phyloP scores from a whole-genome alignment of 306 rosid genomes.

The Biancaea sappan region DNA sequence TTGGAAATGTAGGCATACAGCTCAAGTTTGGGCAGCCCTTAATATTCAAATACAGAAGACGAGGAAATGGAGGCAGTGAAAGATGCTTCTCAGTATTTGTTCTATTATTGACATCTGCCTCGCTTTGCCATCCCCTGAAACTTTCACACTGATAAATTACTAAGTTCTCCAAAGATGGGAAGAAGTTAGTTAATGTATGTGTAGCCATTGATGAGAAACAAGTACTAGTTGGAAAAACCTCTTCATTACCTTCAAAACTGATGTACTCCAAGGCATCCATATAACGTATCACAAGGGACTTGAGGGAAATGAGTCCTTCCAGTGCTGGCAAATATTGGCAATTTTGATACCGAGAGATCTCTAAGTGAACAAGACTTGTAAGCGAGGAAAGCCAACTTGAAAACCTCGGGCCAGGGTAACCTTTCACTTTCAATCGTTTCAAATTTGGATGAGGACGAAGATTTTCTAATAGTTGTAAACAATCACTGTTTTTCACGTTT shows the following conservation, averaged over 20 bases:
- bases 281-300: accelerated
- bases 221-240: too few relatives aligned
- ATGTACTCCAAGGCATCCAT: background rate
- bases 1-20: slow-evolving; percentile 10
- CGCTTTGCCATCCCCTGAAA: slow-evolving; percentile 23
- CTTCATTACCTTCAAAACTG: too few relatives aligned
- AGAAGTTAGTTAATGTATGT: background rate
- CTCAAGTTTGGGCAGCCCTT: background rate
- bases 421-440: background rate
- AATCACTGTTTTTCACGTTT: background rate
- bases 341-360: accelerated
- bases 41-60: background rate
- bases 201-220: background rate
- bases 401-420: background rate
- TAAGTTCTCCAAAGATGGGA: background rate
- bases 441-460: background rate
- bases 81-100: background rate
- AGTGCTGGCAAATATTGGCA: background rate
- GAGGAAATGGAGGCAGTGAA: slow-evolving; percentile 1
- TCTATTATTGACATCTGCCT: background rate
- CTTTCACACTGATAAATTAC: accelerated
- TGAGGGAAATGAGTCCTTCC: background rate
- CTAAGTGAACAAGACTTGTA: background rate
- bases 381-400: background rate
- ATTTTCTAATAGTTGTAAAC: background rate